Evolutionary conservation across 208 protist species (phyloP).

Genomic region (Blastocrithidia nonstop): DNA sequence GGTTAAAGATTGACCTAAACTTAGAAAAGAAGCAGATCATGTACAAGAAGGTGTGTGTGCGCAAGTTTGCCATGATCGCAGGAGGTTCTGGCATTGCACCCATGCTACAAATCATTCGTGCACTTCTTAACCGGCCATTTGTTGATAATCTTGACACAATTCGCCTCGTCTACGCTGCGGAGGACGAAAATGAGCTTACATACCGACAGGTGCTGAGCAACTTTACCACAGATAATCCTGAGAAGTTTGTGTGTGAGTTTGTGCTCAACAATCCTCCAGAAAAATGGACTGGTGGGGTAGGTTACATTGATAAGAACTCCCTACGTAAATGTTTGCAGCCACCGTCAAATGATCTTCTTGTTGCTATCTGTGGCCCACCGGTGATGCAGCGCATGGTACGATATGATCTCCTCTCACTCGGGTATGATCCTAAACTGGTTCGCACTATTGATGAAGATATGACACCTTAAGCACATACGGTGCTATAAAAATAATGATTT

Average conservation of each 20-base stretch:
- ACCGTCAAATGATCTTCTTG: conserved; percentile 14
- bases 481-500: not conserved
- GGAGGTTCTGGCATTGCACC: conserved; percentile 74
- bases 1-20: conserved; percentile 11
- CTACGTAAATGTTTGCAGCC: conserved; percentile 13
- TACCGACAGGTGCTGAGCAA: conserved; percentile 15
- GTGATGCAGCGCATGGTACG: conserved; percentile 11
- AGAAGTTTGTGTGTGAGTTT: conserved; percentile 46
- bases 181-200: conserved; percentile 37
- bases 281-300: conserved; percentile 47
- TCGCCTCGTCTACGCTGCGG: conserved; percentile 52
- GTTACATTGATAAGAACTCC: conserved; percentile 25
- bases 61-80: not conserved
- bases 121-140: conserved; percentile 54
- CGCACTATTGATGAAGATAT: conserved; percentile 14
- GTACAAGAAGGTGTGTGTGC: not conserved
- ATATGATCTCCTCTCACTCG: not conserved
- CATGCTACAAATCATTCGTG: conserved; percentile 84
- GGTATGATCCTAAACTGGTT: conserved; percentile 8
- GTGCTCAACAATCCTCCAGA: conserved; percentile 54
- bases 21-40: not conserved
- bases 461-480: not conserved
- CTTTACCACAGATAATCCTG: conserved; percentile 19
- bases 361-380: conserved; percentile 61
- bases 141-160: conserved; percentile 31